Evolutionary conservation across 345 rosid species (phyloP).

Genomic region (Brassica juncea): DNA sequence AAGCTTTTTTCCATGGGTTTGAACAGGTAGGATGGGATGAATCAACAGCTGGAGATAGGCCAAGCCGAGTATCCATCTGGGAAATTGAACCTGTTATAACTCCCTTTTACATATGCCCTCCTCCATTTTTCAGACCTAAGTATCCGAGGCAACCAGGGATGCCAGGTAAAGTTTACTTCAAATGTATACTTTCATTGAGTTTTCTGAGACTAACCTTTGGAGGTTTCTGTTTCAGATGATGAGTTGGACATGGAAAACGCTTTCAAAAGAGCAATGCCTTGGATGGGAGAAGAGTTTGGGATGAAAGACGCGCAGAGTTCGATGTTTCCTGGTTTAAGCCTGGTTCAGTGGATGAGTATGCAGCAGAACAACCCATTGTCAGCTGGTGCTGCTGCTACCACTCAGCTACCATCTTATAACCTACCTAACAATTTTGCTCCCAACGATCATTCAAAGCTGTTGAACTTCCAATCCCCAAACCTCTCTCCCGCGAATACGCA

Average conservation of each 20-base stretch:
- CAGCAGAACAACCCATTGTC: slow-evolving; percentile 58
- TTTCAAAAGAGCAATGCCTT: slow-evolving; percentile 90
- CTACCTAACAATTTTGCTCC: slow-evolving; percentile 57
- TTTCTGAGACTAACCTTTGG: background rate
- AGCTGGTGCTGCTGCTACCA: slow-evolving; percentile 30
- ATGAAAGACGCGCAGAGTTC: slow-evolving; percentile 78
- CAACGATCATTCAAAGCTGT: slow-evolving; percentile 78
- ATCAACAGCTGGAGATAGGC: slow-evolving; percentile 88
- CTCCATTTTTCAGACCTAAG: slow-evolving; percentile 94
- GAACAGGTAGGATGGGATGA: slow-evolving; percentile 98
- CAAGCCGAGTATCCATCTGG: slow-evolving; percentile 88
- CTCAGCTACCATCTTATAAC: slow-evolving; percentile 63
- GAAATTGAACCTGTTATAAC: slow-evolving; percentile 88
- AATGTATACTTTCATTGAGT: background rate
- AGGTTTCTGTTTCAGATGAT: slow-evolving; percentile 59
- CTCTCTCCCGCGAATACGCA: slow-evolving; percentile 57
- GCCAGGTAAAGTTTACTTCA: slow-evolving; percentile 56
- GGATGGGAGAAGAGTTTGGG: slow-evolving; percentile 94
- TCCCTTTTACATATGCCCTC: slow-evolving; percentile 95
- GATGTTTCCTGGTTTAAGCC: slow-evolving; percentile 80
- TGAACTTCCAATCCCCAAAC: slow-evolving; percentile 83
- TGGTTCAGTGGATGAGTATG: slow-evolving; percentile 99
- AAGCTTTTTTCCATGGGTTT: slow-evolving; percentile 8
- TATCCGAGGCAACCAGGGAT: slow-evolving; percentile 83
- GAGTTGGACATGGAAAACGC: slow-evolving; percentile 82